Evolutionary conservation across 352 stramenopile genomes (phyloP).

Genomic region (Globisporangium parvum): DNA sequence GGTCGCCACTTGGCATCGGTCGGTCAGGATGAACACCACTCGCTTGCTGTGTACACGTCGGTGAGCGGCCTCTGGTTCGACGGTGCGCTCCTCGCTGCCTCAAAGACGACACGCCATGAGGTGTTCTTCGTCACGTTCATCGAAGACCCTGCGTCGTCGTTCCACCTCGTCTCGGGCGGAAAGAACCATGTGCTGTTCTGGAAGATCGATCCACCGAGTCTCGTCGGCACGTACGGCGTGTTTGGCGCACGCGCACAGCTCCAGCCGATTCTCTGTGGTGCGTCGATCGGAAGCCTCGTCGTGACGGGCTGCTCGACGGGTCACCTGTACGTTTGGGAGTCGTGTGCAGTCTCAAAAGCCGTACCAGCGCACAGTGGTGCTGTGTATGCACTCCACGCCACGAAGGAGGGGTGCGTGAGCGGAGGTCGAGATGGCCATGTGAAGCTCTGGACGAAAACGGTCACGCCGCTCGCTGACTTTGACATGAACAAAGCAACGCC

Average conservation of each 20-base stretch:
- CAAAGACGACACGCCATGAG: slow-evolving; percentile 38
- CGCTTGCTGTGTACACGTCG: slow-evolving; percentile 61
- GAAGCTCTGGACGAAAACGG: slow-evolving; percentile 53
- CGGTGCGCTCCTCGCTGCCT: slow-evolving; percentile 39
- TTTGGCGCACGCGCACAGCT: slow-evolving; percentile 53
- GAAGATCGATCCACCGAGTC: slow-evolving; percentile 40
- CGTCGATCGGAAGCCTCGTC: slow-evolving; percentile 39
- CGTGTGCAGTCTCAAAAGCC: slow-evolving; percentile 39
- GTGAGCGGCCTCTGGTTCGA: slow-evolving; percentile 57
- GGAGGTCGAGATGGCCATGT: slow-evolving; percentile 61
- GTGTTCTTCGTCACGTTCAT: slow-evolving; percentile 64
- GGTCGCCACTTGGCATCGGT: slow-evolving; percentile 49
- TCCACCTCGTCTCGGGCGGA: slow-evolving; percentile 53
- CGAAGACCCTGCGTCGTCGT: slow-evolving; percentile 35
- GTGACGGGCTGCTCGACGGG: slow-evolving; percentile 59
- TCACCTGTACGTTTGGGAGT: slow-evolving; percentile 73
- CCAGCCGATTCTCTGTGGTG: slow-evolving; percentile 55
- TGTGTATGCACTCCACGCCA: slow-evolving; percentile 64
- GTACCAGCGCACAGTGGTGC: slow-evolving; percentile 63
- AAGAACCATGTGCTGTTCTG: slow-evolving; percentile 72
- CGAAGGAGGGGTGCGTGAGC: slow-evolving; percentile 42
- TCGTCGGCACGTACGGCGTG: slow-evolving; percentile 48
- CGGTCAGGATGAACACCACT: slow-evolving; percentile 74
- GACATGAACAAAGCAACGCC: slow-evolving; percentile 48
- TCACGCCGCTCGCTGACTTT: slow-evolving; percentile 56